Conservation (phyloP, 768 basidiomycete species). For the Sporobolomyces phaffii region DNA sequence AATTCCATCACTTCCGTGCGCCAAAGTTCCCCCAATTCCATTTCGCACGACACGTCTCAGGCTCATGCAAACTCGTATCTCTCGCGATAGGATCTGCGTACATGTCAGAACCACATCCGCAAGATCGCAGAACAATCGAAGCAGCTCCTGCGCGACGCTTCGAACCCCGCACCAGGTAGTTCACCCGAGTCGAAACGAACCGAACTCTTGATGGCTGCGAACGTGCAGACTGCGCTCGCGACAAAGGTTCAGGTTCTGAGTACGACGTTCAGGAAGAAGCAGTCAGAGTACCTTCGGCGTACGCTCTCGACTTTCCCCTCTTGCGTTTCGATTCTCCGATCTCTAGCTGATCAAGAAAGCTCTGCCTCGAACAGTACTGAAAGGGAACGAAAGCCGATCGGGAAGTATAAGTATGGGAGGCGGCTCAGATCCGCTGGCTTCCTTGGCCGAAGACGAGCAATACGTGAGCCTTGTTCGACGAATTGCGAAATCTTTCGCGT, state of each 20-base stretch:
- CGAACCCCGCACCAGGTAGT: not conserved
- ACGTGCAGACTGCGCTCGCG: constrained; percentile 92
- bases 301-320: constrained; percentile 3
- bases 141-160: constrained; percentile 45
- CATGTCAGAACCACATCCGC: constrained; percentile 60
- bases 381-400: constrained; percentile 88
- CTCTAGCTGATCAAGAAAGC: not conserved
- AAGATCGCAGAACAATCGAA: constrained; percentile 53
- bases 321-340: not conserved
- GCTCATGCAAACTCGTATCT: not conserved
- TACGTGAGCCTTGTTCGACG: constrained; percentile 6
- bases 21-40: constrained; percentile 32
- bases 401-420: not conserved
- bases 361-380: constrained; percentile 63
- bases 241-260: constrained; percentile 91
- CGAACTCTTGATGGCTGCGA: constrained; percentile 57
- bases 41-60: not conserved
- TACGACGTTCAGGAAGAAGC: constrained; percentile 89
- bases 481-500: not conserved
- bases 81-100: constrained; percentile 59
- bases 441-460: constrained; percentile 30
- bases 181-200: constrained; percentile 42
- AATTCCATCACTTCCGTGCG: constrained; percentile 78
- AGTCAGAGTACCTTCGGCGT: constrained; percentile 98
- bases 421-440: constrained; percentile 28